Base-by-base conservation (phyloP, 257 asterid species). In the Marsdenia floribunda region DNA sequence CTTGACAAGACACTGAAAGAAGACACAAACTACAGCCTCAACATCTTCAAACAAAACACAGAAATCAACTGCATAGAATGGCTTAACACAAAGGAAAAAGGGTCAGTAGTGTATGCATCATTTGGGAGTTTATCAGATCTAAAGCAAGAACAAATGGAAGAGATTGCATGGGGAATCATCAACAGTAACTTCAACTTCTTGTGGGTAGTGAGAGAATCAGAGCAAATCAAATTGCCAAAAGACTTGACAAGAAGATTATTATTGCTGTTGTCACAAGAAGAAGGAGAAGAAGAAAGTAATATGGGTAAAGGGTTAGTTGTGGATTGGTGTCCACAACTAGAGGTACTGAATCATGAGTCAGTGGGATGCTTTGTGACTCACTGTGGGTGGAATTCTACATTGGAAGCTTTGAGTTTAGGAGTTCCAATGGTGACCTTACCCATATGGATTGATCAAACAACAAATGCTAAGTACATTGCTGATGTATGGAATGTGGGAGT, bases 311-410 rank as follows among this genome's bases (percentile, higher is more conserved):
- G 85, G 52, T 75, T 78, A 4, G 52, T 78, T 0, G 77, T 79
- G 69, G 73, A 55, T 15, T 78, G 85, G 85, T 75, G 85, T 70
- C 78, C 85, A 12, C 85, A 78, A 12, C 73, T 82, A 1, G 73
- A 78, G 1, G 85, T 78, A 15, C 13, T 82, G 66, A 42, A 82
- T 10, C 80, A 82, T 57, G n/a, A 26, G 71, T 75, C 82, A 3
- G 67, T 78, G 57, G 85, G 85, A 54, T 78, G 82, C 52, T 82
- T 82, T 72, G 5, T 78, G 5, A 75, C 78, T 16, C 85, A 82
- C 4, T 78, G 85, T 59, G 85, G 85, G 3, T 82, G 82, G 82
- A 81, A 81, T 57, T 81, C 82, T 6, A 81, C 85, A 0, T 29
- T 81, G 0, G 85, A 81, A 49, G 85, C 82, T 33, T 1, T 82